Evolutionary conservation across 768 basidiomycete genomes (phyloP), one percentile per base, ranked within the genome.

Genomic region (Boletus bicolor): DNA sequence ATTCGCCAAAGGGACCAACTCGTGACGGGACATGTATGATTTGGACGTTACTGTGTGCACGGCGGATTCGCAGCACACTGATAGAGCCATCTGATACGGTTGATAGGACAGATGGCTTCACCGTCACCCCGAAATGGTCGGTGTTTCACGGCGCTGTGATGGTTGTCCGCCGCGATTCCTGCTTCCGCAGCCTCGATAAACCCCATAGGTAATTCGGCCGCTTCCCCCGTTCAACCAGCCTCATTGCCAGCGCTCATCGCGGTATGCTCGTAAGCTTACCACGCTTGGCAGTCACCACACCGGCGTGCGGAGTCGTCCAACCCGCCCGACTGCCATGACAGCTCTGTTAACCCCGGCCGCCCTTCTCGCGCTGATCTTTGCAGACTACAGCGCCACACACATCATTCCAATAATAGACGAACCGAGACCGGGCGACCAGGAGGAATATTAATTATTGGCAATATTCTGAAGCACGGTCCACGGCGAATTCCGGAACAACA

Each of bases 11-110:
- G n/a, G 28, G 37, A 19, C 19, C 19, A 28, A 19, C 26, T 36
- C 36, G 55, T 49, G 51, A 53, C 51, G 55, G 32, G 46, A 7
- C 45, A 42, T 49, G 41, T 39, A 43, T 47, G 36, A 55, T 35
- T 44, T 45, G 42, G 61, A 42, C 44, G 44, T 42, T 44, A 34
- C 49, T 57, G 44, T 54, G 44, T 10, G 38, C 36, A 42, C 39
- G 49, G 48, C 38, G 51, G 56, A 60, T 55, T 64, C 62, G 51
- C 62, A 60, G 37, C 36, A 37, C 4, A 24, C 45, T 56, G 63
- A 64, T 57, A 61, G 59, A 45, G 44, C 54, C 64, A 65, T 67
- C 65, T 67, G 65, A 66, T 64, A 66, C 65, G 65, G 53, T 48
- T 66, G 65, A 67, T 65, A 67, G 64, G 62, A 53, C 60, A 28